A percentile compares a stretch with the other conserved stretches of the same genome.
Evolutionary conservation across 2,329 filamentous ascomycete species (phyloP).

Genomic region (Arthrobotrys sphaeroides): DNA sequence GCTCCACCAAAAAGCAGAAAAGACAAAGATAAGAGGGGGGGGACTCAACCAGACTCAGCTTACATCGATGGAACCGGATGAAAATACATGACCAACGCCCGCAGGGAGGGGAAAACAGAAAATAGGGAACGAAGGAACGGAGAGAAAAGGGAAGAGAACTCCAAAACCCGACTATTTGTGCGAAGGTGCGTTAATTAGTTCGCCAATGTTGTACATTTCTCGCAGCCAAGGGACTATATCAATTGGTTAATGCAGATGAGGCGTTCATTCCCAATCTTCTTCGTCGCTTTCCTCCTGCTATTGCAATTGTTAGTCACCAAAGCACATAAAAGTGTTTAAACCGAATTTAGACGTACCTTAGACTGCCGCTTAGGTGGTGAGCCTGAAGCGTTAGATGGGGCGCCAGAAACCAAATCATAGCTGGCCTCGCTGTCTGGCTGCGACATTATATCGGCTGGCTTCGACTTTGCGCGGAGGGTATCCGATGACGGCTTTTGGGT

Average conservation of each 20-base stretch:
- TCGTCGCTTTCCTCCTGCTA: constrained; percentile 68
- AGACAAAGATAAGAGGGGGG: background rate
- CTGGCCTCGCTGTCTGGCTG: constrained; percentile 93
- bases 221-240: background rate
- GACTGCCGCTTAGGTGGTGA: constrained; percentile 68
- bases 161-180: constrained; percentile 24
- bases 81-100: constrained; percentile 51
- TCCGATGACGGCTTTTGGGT: constrained; percentile 63
- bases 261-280: constrained; percentile 76
- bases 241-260: background rate
- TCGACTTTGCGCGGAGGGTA: constrained; percentile 66
- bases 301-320: constrained; percentile 66
- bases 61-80: constrained; percentile 22
- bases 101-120: background rate
- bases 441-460: constrained; percentile 83
- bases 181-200: constrained; percentile 18
- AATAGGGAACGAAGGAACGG: background rate
- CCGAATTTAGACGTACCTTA: constrained; percentile 61
- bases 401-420: constrained; percentile 90
- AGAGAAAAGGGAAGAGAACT: constrained; percentile 31
- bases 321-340: background rate
- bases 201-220: constrained; percentile 47
- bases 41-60: background rate
- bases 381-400: constrained; percentile 78
- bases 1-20: background rate